Evolutionary conservation across 768 basidiomycete species (phyloP).

Genomic region (Tulasnella sp.): DNA sequence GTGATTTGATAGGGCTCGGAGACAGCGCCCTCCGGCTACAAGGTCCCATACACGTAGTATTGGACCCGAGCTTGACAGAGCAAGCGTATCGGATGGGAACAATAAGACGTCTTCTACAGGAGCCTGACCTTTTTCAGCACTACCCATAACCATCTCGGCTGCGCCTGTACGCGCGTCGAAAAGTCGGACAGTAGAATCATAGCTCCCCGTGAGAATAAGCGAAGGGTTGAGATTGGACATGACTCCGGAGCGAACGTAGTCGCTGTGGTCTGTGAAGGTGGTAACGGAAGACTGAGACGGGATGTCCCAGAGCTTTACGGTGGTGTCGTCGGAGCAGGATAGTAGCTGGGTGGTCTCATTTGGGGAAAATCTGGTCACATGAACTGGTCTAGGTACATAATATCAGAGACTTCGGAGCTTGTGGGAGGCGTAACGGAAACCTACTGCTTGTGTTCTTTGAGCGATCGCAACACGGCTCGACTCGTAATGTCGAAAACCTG

Average conservation of each 20-base stretch:
- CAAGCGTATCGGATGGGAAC: constrained; percentile 85
- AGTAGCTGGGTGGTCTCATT: constrained; percentile 77
- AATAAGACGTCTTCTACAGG: constrained; percentile 93
- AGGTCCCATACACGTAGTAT: constrained; percentile 95
- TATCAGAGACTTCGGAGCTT: not conserved
- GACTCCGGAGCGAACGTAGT: constrained; percentile 93
- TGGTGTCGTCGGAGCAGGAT: constrained; percentile 95
- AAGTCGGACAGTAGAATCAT: constrained; percentile 84
- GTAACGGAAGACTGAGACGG: constrained; percentile 76
- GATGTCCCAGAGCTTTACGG: constrained; percentile 91
- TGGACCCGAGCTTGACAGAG: constrained; percentile 82
- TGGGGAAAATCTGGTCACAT: constrained; percentile 88
- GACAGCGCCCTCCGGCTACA: constrained; percentile 82
- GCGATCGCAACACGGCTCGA: constrained; percentile 85
- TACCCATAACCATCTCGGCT: constrained; percentile 76
- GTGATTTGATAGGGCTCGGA: constrained; percentile 90
- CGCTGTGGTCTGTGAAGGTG: constrained; percentile 82
- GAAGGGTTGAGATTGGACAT: constrained; percentile 78
- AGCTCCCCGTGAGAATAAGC: constrained; percentile 86
- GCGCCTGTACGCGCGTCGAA: constrained; percentile 81
- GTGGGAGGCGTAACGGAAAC: constrained; percentile 27
- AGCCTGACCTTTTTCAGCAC: constrained; percentile 35
- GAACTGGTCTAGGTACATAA: constrained; percentile 57
- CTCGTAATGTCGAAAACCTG: constrained; percentile 92
- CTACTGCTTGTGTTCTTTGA: constrained; percentile 87